phyloP scores from a whole-genome alignment of 208 protist genomes.

The Trypanosoma conorhini region DNA sequence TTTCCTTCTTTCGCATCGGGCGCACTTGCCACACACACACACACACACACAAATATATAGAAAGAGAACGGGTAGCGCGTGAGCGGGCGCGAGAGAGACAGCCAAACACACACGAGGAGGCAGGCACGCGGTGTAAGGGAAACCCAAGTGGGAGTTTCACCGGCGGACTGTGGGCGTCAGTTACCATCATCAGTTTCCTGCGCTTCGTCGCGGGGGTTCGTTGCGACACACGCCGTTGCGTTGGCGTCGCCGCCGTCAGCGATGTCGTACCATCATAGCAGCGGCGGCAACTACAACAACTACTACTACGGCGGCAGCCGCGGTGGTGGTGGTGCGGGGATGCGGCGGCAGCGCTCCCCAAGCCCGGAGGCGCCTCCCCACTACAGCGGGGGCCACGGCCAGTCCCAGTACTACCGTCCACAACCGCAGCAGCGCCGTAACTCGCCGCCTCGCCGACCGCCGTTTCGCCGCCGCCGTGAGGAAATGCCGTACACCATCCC shows the following conservation, averaged over 20 bases:
- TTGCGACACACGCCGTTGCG: no score
- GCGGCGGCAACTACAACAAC: neutral
- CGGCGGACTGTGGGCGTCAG: no score
- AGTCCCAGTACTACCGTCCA: neutral
- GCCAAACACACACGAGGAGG: no score
- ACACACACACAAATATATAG: neutral
- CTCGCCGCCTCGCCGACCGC: conserved; percentile 13
- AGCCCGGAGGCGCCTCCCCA: conserved; percentile 11
- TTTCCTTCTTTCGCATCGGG: conserved; percentile 8
- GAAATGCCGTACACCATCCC: conserved; percentile 26
- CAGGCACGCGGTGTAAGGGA: no score
- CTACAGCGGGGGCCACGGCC: neutral
- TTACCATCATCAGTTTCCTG: no score
- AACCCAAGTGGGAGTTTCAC: no score
- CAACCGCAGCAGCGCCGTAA: conserved; percentile 1
- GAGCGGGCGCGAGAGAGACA: no score
- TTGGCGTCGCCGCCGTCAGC: neutral
- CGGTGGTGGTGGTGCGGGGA: neutral
- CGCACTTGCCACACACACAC: neutral
- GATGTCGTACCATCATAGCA: conserved; percentile 2
- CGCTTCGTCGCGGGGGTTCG: no score
- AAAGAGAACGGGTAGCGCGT: no score
- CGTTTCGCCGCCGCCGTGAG: conserved; percentile 16
- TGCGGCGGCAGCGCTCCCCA: conserved; percentile 16
- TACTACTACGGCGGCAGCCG: neutral